These are phyloP conservation scores for Yarrowia sp. DNA, from an alignment of 805 yeast genomes.

Conservation along the genomic window DNA sequence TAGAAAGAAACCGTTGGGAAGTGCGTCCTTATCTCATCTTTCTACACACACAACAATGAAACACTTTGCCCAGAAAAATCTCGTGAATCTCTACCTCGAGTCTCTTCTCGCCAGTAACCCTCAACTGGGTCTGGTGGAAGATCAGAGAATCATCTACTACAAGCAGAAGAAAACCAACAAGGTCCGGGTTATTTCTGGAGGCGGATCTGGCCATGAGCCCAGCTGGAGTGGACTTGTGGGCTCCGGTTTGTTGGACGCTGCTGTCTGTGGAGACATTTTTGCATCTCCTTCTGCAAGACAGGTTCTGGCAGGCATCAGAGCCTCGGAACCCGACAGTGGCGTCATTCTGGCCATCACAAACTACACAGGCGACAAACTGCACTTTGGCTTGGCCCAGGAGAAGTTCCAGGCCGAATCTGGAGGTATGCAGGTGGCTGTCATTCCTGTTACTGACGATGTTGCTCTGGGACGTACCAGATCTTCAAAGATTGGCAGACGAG, in stretches of 20 bases:
- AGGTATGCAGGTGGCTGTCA: slow-evolving; percentile 69
- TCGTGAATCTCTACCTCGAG: slow-evolving; percentile 30
- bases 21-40: background rate
- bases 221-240: slow-evolving; percentile 93
- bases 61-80: slow-evolving; percentile 9
- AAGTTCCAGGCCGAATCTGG: slow-evolving; percentile 81
- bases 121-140: slow-evolving; percentile 28
- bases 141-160: slow-evolving; percentile 28
- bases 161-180: slow-evolving; percentile 44
- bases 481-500: slow-evolving; percentile 62
- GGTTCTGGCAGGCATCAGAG: slow-evolving; percentile 72
- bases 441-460: slow-evolving; percentile 82
- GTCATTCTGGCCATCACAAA: slow-evolving; percentile 83
- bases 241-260: slow-evolving; percentile 78
- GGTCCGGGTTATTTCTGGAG: slow-evolving; percentile 61
- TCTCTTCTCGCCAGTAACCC: slow-evolving; percentile 27
- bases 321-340: slow-evolving; percentile 64
- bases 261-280: slow-evolving; percentile 86
- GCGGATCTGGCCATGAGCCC: slow-evolving; percentile 65
- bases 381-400: slow-evolving; percentile 91
- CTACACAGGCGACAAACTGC: slow-evolving; percentile 93
- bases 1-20: background rate
- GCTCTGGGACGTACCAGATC: slow-evolving; percentile 92
- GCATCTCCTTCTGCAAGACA: slow-evolving; percentile 96
- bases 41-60: slow-evolving; percentile 14